These are phyloP conservation scores for Fraxinus sp. DNA, from an alignment of 305 asterid genomes.

Conservation along the genomic window DNA sequence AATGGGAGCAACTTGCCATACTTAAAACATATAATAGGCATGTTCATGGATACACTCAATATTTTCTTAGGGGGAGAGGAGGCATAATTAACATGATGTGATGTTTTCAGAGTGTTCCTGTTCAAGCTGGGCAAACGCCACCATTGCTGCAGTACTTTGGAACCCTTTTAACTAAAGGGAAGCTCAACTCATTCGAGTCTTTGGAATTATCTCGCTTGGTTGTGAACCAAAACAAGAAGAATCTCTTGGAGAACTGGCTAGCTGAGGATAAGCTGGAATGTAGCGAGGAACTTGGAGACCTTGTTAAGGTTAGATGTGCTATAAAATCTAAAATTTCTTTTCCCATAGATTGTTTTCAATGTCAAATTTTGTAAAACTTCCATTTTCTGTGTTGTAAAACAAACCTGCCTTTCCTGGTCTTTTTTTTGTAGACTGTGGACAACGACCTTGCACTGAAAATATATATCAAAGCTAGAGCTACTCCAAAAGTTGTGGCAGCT, in stretches of 20 bases:
- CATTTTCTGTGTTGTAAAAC: slow-evolving; percentile 14
- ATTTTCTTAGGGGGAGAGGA: background rate
- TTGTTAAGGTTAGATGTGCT: slow-evolving; percentile 70
- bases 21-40: background rate
- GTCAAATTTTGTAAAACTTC: slow-evolving; percentile 4
- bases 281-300: slow-evolving; percentile 99
- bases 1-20: background rate
- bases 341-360: slow-evolving; percentile 12
- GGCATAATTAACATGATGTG: background rate
- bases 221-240: slow-evolving; percentile 96
- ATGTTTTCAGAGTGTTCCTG: slow-evolving; percentile 89
- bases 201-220: slow-evolving; percentile 95
- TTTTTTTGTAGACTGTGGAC: slow-evolving; percentile 77
- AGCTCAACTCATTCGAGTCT: slow-evolving; percentile 95
- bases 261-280: slow-evolving; percentile 99
- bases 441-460: slow-evolving; percentile 97
- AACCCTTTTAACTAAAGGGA: slow-evolving; percentile 86
- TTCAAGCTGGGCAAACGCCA: slow-evolving; percentile 99
- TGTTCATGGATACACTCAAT: slow-evolving; percentile 10
- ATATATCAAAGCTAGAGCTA: slow-evolving; percentile 96
- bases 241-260: slow-evolving; percentile 94
- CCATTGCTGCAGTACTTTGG: slow-evolving; percentile 98
- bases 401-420: slow-evolving; percentile 11
- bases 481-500: slow-evolving; percentile 99
- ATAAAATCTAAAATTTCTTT: slow-evolving; percentile 11